Evolutionary conservation across 1,139 yeast genomes (phyloP).

Genomic region (Debaryomycetaceae sp.): DNA sequence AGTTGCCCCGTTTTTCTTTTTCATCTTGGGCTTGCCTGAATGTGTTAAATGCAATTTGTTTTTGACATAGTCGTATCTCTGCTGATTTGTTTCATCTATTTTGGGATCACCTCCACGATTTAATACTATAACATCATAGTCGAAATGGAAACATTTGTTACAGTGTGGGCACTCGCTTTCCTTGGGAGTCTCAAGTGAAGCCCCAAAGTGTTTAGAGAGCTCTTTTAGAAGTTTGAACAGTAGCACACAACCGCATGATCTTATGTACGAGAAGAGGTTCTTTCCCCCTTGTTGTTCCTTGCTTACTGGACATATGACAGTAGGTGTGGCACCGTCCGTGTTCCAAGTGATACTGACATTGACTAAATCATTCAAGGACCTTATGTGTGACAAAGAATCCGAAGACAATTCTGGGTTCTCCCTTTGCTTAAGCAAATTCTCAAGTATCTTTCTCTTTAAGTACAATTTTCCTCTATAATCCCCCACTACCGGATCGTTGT

Average conservation of each 20-base stretch:
- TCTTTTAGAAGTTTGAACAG: slow-evolving; percentile 21
- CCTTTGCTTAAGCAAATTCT: slow-evolving; percentile 44
- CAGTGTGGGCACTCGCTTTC: slow-evolving; percentile 34
- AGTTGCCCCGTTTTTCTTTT: slow-evolving; percentile 17
- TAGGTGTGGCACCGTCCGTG: slow-evolving; percentile 10
- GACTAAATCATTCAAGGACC: slow-evolving; percentile 26
- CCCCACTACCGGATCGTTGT: slow-evolving; percentile 49
- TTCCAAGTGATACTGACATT: slow-evolving; percentile 26
- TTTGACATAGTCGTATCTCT: slow-evolving; percentile 31
- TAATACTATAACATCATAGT: slow-evolving; percentile 31
- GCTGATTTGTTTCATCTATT: slow-evolving; percentile 30
- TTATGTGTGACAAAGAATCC: slow-evolving; percentile 39
- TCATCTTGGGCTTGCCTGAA: slow-evolving; percentile 37
- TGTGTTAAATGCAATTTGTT: slow-evolving; percentile 38
- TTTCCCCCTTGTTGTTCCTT: slow-evolving; percentile 18
- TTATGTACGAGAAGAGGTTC: slow-evolving; percentile 25
- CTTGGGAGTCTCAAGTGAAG: slow-evolving; percentile 3
- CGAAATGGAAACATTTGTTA: slow-evolving; percentile 16
- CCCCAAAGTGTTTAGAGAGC: slow-evolving; percentile 9
- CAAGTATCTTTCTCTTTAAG: slow-evolving; percentile 64
- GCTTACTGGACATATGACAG: slow-evolving; percentile 52
- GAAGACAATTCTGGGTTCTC: slow-evolving; percentile 13
- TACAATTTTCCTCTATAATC: slow-evolving; percentile 72
- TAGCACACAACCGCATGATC: slow-evolving; percentile 43
- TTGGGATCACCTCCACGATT: slow-evolving; percentile 19